phyloP scores from a whole-genome alignment of 768 basidiomycete genomes.

The Trametes punicea region DNA sequence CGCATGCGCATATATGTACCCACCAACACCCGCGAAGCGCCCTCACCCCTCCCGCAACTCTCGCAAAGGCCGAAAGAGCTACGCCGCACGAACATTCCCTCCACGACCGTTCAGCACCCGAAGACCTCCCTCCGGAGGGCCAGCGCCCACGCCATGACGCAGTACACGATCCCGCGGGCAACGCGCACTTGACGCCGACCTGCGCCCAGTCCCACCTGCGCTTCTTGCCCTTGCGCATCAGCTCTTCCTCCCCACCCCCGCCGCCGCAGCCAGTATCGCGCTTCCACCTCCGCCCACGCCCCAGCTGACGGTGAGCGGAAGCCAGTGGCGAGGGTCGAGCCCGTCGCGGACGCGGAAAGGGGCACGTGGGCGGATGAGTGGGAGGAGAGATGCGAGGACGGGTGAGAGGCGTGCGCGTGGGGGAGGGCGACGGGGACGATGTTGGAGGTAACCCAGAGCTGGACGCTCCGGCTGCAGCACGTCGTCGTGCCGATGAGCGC shows the following conservation, averaged over 20 bases:
- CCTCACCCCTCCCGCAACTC: too few species aligned
- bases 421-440: conserved; percentile 37
- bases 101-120: conserved; percentile 4
- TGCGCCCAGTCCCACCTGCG: conserved; percentile 80
- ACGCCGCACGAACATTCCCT: neutral
- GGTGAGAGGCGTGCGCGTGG: too few species aligned
- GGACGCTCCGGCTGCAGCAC: conserved; percentile 74
- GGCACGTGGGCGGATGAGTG: neutral
- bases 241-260: conserved; percentile 19
- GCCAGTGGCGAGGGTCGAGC: neutral
- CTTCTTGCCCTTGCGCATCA: conserved; percentile 33
- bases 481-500: conserved; percentile 88
- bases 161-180: conserved; percentile 74
- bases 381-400: too few species aligned
- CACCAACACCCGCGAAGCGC: too few species aligned
- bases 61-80: too few species aligned
- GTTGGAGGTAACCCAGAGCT: conserved; percentile 96
- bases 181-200: conserved; percentile 63
- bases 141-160: conserved; percentile 73
- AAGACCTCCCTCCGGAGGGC: conserved; percentile 40
- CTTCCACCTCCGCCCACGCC: too few species aligned
- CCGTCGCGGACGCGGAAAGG: neutral
- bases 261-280: neutral
- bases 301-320: neutral
- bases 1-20: too few species aligned